Percentiles rank a stretch among this genome's conserved stretches.
Evolutionary conservation across 1,284 basidiomycete genomes (phyloP).

Genomic region (Ganoderma resinaceum): DNA sequence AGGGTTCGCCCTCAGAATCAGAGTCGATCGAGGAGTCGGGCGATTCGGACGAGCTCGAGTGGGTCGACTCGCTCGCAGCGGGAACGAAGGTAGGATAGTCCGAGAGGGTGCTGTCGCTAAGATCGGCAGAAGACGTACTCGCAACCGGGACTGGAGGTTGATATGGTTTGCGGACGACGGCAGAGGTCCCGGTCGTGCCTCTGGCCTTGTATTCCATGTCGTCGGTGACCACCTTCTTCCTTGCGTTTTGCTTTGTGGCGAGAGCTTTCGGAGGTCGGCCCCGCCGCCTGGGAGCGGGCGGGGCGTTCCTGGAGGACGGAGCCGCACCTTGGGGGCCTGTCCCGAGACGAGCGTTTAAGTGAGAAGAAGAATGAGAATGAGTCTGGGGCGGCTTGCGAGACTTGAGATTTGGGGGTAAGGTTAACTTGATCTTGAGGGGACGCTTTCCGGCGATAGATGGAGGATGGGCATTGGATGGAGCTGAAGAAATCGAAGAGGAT

Average conservation of each 20-base stretch:
- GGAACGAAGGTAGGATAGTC: conserved; percentile 41
- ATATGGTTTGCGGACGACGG: conserved; percentile 16
- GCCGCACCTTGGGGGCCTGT: conserved; percentile 19
- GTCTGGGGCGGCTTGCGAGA: conserved; percentile 34
- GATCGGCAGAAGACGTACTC: conserved; percentile 26
- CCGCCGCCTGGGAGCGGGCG: conserved; percentile 52
- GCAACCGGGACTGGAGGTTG: conserved; percentile 20
- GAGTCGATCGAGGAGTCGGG: conserved; percentile 34
- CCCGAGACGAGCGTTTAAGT: conserved; percentile 23
- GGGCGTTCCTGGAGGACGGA: conserved; percentile 25
- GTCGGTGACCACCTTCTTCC: conserved; percentile 28
- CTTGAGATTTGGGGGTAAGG: conserved; percentile 57
- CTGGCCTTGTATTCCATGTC: conserved; percentile 37
- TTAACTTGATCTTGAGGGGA: conserved; percentile 77
- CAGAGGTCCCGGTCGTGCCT: conserved; percentile 32
- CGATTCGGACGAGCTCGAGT: conserved; percentile 39
- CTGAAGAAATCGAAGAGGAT: conserved; percentile 36
- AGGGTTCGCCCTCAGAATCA: conserved; percentile 53
- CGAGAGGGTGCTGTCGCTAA: conserved; percentile 35
- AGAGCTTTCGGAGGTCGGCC: conserved; percentile 61
- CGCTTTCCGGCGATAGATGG: conserved; percentile 37
- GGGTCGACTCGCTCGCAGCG: conserved; percentile 38
- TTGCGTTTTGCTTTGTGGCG: conserved; percentile 29
- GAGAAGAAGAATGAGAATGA: conserved; percentile 18
- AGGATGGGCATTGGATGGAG: conserved; percentile 29